Conservation (phyloP, 2,329 filamentous ascomycete species). For the Torrubiella hemipterigena region DNA sequence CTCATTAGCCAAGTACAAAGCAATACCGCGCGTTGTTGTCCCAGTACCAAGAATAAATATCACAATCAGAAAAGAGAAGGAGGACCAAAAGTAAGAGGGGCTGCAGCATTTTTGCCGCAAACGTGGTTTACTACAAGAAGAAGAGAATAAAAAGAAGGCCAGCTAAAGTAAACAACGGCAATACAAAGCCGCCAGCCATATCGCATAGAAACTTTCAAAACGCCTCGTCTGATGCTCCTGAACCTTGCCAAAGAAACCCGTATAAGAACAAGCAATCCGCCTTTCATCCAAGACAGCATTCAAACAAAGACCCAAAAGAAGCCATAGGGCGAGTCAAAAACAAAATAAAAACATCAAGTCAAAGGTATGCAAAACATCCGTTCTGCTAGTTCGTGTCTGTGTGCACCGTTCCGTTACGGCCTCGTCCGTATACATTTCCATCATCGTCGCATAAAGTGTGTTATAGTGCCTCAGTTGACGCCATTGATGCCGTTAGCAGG, state of each 20-base stretch:
- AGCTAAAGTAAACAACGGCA: slow-evolving; percentile 3
- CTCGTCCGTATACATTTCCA: no score
- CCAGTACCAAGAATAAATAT: no score
- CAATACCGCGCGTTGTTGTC: neutral
- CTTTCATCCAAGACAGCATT: neutral
- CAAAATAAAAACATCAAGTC: slow-evolving; percentile 1
- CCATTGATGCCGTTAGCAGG: no score
- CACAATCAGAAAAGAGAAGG: no score
- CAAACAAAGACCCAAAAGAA: slow-evolving; percentile 2
- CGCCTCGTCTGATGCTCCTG: slow-evolving; percentile 6
- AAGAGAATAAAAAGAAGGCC: slow-evolving; percentile 1
- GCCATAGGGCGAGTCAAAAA: neutral
- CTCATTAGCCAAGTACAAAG: neutral
- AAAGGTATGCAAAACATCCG: neutral
- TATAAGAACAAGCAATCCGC: slow-evolving; percentile 9
- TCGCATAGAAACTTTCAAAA: no score
- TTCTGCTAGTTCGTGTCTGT: neutral
- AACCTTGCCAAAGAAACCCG: slow-evolving; percentile 10
- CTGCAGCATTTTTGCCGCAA: slow-evolving; percentile 2
- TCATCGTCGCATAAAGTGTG: no score
- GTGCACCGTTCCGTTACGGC: no score
- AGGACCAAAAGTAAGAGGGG: no score
- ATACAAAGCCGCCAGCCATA: no score
- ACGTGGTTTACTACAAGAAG: neutral
- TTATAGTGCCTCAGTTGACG: no score